These are phyloP conservation scores for Pseudopithomyces maydicus DNA, from an alignment of 2,329 filamentous ascomycete genomes.

Conservation along the genomic window DNA sequence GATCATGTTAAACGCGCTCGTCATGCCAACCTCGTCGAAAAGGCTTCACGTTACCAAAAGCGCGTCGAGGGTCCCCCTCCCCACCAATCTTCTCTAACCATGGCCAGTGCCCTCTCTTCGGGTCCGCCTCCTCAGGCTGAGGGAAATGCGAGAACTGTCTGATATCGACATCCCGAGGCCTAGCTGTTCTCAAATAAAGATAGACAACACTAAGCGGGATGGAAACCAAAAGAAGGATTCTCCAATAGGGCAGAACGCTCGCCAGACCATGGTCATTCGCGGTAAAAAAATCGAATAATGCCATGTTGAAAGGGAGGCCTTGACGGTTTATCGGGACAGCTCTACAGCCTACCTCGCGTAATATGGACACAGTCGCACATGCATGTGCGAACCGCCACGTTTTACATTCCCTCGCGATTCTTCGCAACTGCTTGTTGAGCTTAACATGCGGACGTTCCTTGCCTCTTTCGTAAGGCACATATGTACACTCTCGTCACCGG, in stretches of 20 bases:
- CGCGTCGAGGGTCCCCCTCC: constrained; percentile 18
- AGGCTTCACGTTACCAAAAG: constrained; percentile 6
- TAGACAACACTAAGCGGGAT: constrained; percentile 2
- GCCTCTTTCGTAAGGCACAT: neutral
- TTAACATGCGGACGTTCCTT: neutral
- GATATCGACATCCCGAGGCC: constrained; percentile 7
- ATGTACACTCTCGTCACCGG: neutral
- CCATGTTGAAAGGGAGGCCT: neutral
- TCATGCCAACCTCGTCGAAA: no score
- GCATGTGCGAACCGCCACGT: neutral
- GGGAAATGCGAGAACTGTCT: constrained; percentile 21
- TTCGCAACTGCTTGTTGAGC: neutral
- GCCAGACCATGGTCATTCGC: neutral
- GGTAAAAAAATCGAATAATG: neutral
- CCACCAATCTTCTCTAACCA: constrained; percentile 22
- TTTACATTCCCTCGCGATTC: neutral
- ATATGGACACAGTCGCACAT: neutral
- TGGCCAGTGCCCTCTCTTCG: constrained; percentile 21
- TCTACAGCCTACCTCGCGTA: no score
- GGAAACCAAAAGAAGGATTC: neutral
- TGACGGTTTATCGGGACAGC: neutral
- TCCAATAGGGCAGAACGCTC: neutral
- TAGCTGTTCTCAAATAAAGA: neutral
- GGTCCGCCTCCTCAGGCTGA: constrained; percentile 21
- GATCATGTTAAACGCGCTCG: neutral